Conservation (phyloP, 495 filamentous ascomycete species). For the Penicillium cosmopolitanum region DNA sequence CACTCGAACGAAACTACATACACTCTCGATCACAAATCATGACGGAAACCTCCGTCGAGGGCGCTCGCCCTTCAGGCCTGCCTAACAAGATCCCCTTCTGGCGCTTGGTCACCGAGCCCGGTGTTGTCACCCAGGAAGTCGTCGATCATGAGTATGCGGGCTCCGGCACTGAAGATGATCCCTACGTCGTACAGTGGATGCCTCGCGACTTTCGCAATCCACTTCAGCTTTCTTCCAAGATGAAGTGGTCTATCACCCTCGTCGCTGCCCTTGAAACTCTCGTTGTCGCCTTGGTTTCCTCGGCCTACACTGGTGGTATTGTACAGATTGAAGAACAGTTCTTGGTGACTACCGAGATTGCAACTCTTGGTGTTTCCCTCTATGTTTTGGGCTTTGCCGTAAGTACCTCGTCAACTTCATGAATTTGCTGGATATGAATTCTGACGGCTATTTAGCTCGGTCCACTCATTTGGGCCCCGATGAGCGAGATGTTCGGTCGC, state of each 20-base stretch:
- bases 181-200: conserved; percentile 71
- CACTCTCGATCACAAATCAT: neutral
- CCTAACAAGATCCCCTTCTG: conserved; percentile 34
- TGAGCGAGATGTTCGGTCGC: conserved; percentile 69
- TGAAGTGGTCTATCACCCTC: conserved; percentile 70
- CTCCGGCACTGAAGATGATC: conserved; percentile 67
- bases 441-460: conserved; percentile 19
- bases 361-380: conserved; percentile 66
- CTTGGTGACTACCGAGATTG: conserved; percentile 54
- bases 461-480: conserved; percentile 62
- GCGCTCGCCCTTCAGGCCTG: conserved; percentile 11
- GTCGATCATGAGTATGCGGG: conserved; percentile 60
- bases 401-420: neutral
- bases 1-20: neutral
- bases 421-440: neutral
- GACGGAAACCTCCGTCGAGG: conserved; percentile 17
- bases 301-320: conserved; percentile 70
- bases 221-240: conserved; percentile 53
- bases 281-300: conserved; percentile 70
- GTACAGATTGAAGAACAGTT: conserved; percentile 59
- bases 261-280: conserved; percentile 66
- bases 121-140: conserved; percentile 54
- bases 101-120: conserved; percentile 46
- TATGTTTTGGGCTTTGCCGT: conserved; percentile 70
- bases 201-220: conserved; percentile 69